Evolutionary conservation across 495 filamentous ascomycete species (phyloP), one percentile per base, ranked within the genome.

Genomic region (Lepidopterella palustris): DNA sequence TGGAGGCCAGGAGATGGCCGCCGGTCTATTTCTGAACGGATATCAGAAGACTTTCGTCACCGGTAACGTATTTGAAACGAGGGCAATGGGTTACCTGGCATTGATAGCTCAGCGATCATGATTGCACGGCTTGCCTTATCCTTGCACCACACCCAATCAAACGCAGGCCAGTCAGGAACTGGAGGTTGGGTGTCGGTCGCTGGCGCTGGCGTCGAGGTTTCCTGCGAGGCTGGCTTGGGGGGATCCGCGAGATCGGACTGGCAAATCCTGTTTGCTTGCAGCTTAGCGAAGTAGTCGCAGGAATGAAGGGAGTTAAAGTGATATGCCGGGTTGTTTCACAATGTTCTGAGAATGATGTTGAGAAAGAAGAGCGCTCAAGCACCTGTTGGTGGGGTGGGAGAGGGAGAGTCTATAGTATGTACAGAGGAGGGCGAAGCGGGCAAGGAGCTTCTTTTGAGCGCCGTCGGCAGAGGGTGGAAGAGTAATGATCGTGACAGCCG

Each of bases 1-100:
- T 58, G 57, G 45, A 72, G 64, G 49, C 60, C 61, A 42, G 69
- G 64, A 11, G 63, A 68, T 10, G 68, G 66, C 6, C 68, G 63
- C 47, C 68, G 72, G 28, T 65, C 69, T 71, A 55, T 39, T 23
- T 32, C 28, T 50, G 47, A 61, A 57, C 29, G 57, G 53, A 21
- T 50, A 56, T 53, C 55, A 57, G 58, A 55, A 59, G 32, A 52
- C 59, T 65, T 65, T 65, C 58, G 63, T 61, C 63, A 58, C 63
- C 48, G 54, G 45, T 35, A 28, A 35, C 54, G 26, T 3, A 58
- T 0, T 45, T 66, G 64, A 66, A 66, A 66, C 64, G 57, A 52
- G 59, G 51, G 64, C 57, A 60, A 66, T 58, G 59, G 48, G 50
- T 28, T 62, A 68, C 65, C 65, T 64, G 65, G 65, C 65, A 68